These are phyloP conservation scores for Westerdykella ornata DNA, from an alignment of 2,329 filamentous ascomycete genomes.

Conservation along the genomic window DNA sequence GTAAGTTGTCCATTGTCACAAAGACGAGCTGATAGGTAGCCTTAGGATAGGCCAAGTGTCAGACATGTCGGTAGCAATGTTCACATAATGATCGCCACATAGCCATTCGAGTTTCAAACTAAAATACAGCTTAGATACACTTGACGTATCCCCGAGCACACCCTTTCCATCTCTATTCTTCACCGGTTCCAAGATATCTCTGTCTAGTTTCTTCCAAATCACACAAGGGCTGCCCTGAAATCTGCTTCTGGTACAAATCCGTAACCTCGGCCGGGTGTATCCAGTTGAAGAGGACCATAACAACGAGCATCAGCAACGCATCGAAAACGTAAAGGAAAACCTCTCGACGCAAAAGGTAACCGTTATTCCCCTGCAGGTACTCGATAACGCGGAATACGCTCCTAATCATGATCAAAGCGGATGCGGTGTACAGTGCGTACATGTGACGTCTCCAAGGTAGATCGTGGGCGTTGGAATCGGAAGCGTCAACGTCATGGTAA, in stretches of 20 bases:
- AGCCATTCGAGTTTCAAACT: too few relatives aligned
- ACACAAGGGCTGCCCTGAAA: too few relatives aligned
- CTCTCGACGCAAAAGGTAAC: conserved; percentile 41
- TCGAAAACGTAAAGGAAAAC: conserved; percentile 43
- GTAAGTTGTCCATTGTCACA: too few relatives aligned
- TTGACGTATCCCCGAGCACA: too few relatives aligned
- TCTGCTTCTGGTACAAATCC: conserved; percentile 10
- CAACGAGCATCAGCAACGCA: conserved; percentile 38
- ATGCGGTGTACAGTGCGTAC: conserved; percentile 40
- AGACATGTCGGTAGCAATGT: too few relatives aligned
- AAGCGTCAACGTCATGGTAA: background rate
- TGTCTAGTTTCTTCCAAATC: too few relatives aligned
- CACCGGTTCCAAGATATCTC: too few relatives aligned
- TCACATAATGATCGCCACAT: too few relatives aligned
- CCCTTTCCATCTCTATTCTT: too few relatives aligned
- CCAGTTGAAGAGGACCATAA: conserved; percentile 39
- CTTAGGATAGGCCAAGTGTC: too few relatives aligned
- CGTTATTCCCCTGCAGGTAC: conserved; percentile 42
- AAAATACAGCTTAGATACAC: too few relatives aligned
- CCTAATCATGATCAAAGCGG: conserved; percentile 44
- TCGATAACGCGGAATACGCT: conserved; percentile 46
- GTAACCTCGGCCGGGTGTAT: conserved; percentile 33
- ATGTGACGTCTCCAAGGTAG: conserved; percentile 35
- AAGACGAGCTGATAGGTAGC: too few relatives aligned
- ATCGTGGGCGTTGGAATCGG: conserved; percentile 1